phyloP scores from a whole-genome alignment of 352 stramenopile species.

The Globisporangium paroecandrum region DNA sequence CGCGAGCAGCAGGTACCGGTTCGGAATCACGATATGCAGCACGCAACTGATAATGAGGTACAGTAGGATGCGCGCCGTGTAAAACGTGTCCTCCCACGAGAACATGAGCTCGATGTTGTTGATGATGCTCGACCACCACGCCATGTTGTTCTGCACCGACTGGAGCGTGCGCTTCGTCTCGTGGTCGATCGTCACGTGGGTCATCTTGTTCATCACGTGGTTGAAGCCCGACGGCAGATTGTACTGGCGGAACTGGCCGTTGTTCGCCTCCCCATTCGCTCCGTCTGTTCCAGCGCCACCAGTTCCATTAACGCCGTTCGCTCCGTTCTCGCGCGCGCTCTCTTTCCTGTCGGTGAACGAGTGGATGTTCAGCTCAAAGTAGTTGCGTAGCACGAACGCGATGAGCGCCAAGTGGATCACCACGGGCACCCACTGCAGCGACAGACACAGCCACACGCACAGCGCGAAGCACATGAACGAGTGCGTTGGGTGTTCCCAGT shows the following conservation, averaged over 20 bases:
- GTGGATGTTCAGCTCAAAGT: conserved; percentile 83
- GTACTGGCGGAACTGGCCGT: conserved; percentile 69
- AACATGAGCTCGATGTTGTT: conserved; percentile 86
- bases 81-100: conserved; percentile 85
- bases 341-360: conserved; percentile 68
- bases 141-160: conserved; percentile 88
- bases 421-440: conserved; percentile 77
- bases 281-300: conserved; percentile 10
- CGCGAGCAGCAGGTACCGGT: conserved; percentile 78
- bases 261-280: conserved; percentile 30
- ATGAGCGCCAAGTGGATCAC: conserved; percentile 78
- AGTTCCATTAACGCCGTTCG: background rate
- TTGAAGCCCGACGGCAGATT: conserved; percentile 81
- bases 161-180: conserved; percentile 82
- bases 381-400: conserved; percentile 77
- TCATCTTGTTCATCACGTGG: conserved; percentile 89
- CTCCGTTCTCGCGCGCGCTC: background rate
- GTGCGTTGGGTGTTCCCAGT: conserved; percentile 82
- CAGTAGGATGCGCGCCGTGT: conserved; percentile 76
- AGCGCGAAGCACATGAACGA: conserved; percentile 85
- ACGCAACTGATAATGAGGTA: conserved; percentile 83
- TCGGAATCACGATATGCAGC: conserved; percentile 80
- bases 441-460: conserved; percentile 80
- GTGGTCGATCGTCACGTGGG: conserved; percentile 77
- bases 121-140: conserved; percentile 83